A percentile compares a stretch with the other conserved stretches of the same genome.
phyloP scores from a whole-genome alignment of 129 eudicot species.

The Apium graveolens region DNA sequence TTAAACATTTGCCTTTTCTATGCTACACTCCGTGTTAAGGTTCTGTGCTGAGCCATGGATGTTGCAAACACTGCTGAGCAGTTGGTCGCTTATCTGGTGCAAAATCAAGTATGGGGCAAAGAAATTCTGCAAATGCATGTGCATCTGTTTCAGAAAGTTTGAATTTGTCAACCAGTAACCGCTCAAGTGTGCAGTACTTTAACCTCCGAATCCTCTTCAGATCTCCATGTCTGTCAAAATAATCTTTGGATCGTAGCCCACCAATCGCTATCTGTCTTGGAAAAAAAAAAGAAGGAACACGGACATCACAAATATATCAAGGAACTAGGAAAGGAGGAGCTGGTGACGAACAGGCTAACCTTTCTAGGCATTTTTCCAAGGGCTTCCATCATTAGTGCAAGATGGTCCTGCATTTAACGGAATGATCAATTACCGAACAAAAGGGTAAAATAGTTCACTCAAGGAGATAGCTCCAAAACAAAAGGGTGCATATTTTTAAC shows the following conservation, averaged over 20 bases:
- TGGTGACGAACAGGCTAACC: constrained; percentile 32
- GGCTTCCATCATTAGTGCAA: constrained; percentile 96
- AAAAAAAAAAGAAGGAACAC: neutral
- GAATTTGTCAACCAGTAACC: constrained; percentile 62
- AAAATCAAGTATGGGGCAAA: constrained; percentile 74
- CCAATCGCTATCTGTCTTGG: constrained; percentile 57
- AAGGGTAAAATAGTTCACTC: neutral
- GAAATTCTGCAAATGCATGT: constrained; percentile 65
- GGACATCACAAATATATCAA: neutral
- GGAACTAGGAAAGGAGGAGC: neutral
- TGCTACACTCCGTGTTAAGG: no score
- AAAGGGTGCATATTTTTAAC: neutral
- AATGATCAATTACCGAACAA: neutral
- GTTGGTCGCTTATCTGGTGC: constrained; percentile 93
- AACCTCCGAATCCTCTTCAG: constrained; percentile 90
- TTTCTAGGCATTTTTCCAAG: constrained; percentile 93
- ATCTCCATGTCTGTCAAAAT: constrained; percentile 93
- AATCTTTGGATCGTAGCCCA: constrained; percentile 75
- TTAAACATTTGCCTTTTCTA: no score
- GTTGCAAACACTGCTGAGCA: constrained; percentile 84
- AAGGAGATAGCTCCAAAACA: neutral
- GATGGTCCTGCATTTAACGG: constrained; percentile 78
- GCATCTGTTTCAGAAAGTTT: constrained; percentile 66
- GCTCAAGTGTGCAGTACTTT: constrained; percentile 58
- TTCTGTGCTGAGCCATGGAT: constrained; percentile 62